Evolutionary conservation across 768 basidiomycete genomes (phyloP).

Genomic region (Candolleomyces eurysporus): DNA sequence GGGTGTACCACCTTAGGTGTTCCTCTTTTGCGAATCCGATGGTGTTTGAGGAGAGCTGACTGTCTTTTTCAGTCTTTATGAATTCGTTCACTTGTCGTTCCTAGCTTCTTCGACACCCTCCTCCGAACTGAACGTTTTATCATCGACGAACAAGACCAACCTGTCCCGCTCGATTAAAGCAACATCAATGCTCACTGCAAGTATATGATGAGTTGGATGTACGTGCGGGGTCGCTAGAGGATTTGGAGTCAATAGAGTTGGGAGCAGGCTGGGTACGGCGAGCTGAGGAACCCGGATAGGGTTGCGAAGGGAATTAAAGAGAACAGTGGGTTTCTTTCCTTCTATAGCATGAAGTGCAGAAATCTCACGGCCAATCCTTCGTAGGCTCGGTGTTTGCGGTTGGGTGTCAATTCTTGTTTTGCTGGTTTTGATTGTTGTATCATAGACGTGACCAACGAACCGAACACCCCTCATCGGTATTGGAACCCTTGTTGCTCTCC

Average conservation of each 20-base stretch:
- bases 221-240: conserved; percentile 79
- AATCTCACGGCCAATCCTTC: background rate
- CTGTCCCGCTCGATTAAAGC: conserved; percentile 87
- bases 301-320: conserved; percentile 76
- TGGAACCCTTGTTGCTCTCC: too few species aligned
- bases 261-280: conserved; percentile 61
- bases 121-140: conserved; percentile 7
- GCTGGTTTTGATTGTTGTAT: conserved; percentile 35
- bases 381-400: conserved; percentile 36
- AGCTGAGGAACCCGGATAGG: conserved; percentile 63
- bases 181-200: conserved; percentile 85
- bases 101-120: conserved; percentile 7
- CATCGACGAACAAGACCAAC: conserved; percentile 69
- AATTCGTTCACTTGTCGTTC: conserved; percentile 2
- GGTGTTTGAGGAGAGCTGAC: background rate
- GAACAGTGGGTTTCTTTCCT: conserved; percentile 57
- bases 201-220: conserved; percentile 93
- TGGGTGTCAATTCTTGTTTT: conserved; percentile 36
- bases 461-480: background rate
- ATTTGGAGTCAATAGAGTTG: conserved; percentile 78
- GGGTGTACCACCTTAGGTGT: conserved; percentile 37
- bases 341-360: too few species aligned
- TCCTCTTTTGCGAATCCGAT: background rate
- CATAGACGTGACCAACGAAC: conserved; percentile 26
- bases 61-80: too few species aligned